Evolutionary conservation across 495 filamentous ascomycete genomes (phyloP).

Genomic region (Filosporella fistucella): DNA sequence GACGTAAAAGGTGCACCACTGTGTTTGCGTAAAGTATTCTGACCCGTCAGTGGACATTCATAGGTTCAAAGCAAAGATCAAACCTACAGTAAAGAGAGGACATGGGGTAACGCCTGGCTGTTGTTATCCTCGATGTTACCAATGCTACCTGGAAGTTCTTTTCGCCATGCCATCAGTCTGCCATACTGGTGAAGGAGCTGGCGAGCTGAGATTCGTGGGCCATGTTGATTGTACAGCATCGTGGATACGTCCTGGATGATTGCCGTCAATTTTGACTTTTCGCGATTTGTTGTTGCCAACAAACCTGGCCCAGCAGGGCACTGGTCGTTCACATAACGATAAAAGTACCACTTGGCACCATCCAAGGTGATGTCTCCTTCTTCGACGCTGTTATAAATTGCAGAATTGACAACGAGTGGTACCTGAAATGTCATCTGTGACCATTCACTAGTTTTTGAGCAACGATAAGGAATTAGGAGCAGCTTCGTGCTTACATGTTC

Average conservation of each 20-base stretch:
- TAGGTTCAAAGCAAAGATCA: neutral
- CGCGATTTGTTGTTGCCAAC: slow-evolving; percentile 19
- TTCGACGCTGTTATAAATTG: slow-evolving; percentile 6
- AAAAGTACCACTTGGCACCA: slow-evolving; percentile 19
- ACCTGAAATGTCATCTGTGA: slow-evolving; percentile 23
- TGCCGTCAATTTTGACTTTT: slow-evolving; percentile 28
- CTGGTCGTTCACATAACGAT: slow-evolving; percentile 18
- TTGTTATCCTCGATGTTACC: slow-evolving; percentile 22
- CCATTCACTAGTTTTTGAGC: slow-evolving; percentile 26
- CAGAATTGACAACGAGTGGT: slow-evolving; percentile 1
- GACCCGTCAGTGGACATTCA: neutral
- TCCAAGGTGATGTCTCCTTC: slow-evolving; percentile 14
- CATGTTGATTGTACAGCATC: slow-evolving; percentile 28
- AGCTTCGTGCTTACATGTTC: slow-evolving; percentile 20
- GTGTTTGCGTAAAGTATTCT: slow-evolving; percentile 22
- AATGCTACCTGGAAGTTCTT: slow-evolving; percentile 25
- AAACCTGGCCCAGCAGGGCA: slow-evolving; percentile 15
- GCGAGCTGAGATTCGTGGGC: slow-evolving; percentile 22
- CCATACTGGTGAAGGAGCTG: slow-evolving; percentile 26
- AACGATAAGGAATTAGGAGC: neutral
- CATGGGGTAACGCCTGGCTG: slow-evolving; percentile 29
- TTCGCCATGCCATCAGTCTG: slow-evolving; percentile 27
- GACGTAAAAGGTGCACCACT: slow-evolving; percentile 20
- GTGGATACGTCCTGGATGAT: slow-evolving; percentile 29
- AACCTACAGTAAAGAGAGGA: slow-evolving; percentile 32